phyloP scores from a whole-genome alignment of 345 rosid species.

The Firmiana major region DNA sequence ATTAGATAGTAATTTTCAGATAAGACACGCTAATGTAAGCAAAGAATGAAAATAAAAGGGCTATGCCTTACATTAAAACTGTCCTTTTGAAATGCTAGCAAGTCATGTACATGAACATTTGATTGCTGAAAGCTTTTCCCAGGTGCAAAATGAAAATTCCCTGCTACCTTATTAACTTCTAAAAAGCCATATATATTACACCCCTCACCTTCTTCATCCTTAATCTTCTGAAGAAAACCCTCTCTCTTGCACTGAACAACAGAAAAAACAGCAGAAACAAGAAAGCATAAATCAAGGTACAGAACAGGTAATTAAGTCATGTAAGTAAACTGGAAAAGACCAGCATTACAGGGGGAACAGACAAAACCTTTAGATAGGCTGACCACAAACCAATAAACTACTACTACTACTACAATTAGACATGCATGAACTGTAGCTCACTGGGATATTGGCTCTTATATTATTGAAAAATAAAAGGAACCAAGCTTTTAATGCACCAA shows the following conservation, averaged over 20 bases:
- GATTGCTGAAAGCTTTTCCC: conserved; percentile 98
- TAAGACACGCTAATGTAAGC: not conserved
- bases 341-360: not conserved
- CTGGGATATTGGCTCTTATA: not conserved
- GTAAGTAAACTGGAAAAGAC: not conserved
- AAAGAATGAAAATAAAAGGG: not conserved
- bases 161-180: conserved; percentile 95
- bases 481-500: not conserved
- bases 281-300: not conserved
- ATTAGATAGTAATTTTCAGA: not conserved
- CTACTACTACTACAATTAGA: not conserved
- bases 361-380: not conserved
- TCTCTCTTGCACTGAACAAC: conserved; percentile 85
- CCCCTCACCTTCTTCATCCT: conserved; percentile 97
- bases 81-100: conserved; percentile 78
- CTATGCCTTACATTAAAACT: conserved; percentile 66
- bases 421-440: not conserved
- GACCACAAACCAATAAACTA: not conserved
- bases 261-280: conserved; percentile 12
- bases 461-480: not conserved
- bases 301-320: not conserved
- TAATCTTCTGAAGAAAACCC: conserved; percentile 79
- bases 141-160: conserved; percentile 96
- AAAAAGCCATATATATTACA: conserved; percentile 89
- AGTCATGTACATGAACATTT: conserved; percentile 80